phyloP scores from a whole-genome alignment of 257 asterid genomes.

The Solanum etuberosum region DNA sequence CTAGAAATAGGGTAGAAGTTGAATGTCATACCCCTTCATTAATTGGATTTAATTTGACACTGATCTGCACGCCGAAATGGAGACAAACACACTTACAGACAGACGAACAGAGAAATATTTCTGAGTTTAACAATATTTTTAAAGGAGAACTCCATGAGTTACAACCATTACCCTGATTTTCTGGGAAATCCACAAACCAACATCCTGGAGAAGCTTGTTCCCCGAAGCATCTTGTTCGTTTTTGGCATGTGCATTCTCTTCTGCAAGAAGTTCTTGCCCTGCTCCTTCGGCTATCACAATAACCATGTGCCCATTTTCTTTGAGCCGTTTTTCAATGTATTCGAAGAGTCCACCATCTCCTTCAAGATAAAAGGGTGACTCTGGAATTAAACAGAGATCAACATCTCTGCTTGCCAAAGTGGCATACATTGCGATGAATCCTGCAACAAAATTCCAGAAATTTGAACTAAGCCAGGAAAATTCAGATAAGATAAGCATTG shows the following conservation, averaged over 20 bases:
- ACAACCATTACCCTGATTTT: constrained; percentile 39
- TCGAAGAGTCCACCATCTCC: constrained; percentile 61
- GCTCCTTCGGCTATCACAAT: constrained; percentile 77
- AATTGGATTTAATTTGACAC: background rate
- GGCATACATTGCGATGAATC: constrained; percentile 68
- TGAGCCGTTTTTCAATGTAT: constrained; percentile 37
- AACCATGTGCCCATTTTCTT: constrained; percentile 71
- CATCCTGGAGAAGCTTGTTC: constrained; percentile 49
- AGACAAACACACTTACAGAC: background rate
- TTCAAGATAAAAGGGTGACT: constrained; percentile 62
- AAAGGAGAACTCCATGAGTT: background rate
- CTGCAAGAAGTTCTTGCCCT: constrained; percentile 51
- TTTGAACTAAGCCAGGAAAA: background rate
- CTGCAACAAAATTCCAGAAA: constrained; percentile 13
- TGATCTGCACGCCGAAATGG: background rate
- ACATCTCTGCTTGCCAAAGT: constrained; percentile 76
- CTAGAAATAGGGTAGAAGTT: background rate
- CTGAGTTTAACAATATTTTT: background rate
- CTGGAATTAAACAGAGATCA: constrained; percentile 70
- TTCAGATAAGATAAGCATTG: background rate
- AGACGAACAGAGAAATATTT: background rate
- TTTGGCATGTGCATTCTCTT: constrained; percentile 14
- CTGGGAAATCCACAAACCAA: constrained; percentile 65
- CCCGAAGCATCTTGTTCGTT: constrained; percentile 64
- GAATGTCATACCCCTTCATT: background rate